Percentiles rank a stretch among this genome's conserved stretches.
Conservation (phyloP, 1,284 basidiomycete species). For the Pascua sp. region DNA sequence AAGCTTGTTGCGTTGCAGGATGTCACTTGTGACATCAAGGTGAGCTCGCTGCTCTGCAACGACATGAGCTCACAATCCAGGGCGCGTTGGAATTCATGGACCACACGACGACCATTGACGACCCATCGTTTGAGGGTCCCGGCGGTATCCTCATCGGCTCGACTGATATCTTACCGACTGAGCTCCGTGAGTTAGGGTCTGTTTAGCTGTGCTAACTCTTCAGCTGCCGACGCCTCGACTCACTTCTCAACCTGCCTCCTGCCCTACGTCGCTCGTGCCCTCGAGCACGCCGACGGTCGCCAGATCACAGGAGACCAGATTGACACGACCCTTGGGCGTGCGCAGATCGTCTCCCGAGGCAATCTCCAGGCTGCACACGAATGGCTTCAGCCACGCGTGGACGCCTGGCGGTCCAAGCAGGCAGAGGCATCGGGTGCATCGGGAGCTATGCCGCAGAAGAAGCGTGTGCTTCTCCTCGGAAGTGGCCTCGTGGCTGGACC, state of each 20-base stretch:
- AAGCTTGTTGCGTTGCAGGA: conserved; percentile 70
- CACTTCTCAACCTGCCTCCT: conserved; percentile 67
- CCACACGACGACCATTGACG: conserved; percentile 66
- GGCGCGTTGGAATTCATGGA: conserved; percentile 81
- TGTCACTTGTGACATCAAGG: conserved; percentile 78
- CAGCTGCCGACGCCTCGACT: conserved; percentile 64
- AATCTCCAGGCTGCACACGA: conserved; percentile 56
- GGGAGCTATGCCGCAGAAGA: conserved; percentile 50
- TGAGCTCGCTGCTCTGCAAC: conserved; percentile 30
- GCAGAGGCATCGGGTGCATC: neutral
- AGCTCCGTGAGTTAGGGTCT: conserved; percentile 57
- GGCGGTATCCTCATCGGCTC: conserved; percentile 69
- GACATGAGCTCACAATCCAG: conserved; percentile 44
- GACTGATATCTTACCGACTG: conserved; percentile 81
- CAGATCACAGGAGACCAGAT: conserved; percentile 32
- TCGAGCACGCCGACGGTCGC: conserved; percentile 36
- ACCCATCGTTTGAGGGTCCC: conserved; percentile 63
- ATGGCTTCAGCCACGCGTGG: conserved; percentile 61
- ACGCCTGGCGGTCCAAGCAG: conserved; percentile 43
- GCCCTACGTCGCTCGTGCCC: conserved; percentile 61
- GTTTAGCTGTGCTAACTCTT: neutral
- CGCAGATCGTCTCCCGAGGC: conserved; percentile 67
- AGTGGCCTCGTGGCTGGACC: conserved; percentile 89
- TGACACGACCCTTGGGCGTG: conserved; percentile 58
- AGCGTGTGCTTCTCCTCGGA: conserved; percentile 74